Base-by-base conservation (phyloP, 345 rosid species). In the Toxicodendron radicans region DNA sequence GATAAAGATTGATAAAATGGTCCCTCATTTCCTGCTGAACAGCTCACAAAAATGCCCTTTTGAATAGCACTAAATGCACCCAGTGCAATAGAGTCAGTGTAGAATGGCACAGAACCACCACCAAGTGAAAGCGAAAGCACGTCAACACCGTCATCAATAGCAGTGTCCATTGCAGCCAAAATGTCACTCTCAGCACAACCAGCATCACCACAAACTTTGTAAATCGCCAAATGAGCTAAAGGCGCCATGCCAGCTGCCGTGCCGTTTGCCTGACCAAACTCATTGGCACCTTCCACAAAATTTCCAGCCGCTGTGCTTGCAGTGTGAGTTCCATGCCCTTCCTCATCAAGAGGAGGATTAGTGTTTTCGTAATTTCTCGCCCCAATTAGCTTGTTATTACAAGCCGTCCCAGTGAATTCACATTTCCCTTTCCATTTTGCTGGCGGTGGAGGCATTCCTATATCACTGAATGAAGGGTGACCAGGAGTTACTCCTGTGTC, bases 401-500 rank as follows among this genome's bases (percentile, higher is more conserved):
- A 38, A 38, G 43, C 9, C 43, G 43, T 38, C 43, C 9, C 43
- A 38, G 38, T 6, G 38, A 35, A 35, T 35, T 38, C 43, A 38
- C 43, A 38, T 38, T 38, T 38, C 43, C 43, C 43, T 38, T 38
- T 38, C 43, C 43, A 38, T 38, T 38, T 38, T 38, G 43, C 43
- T 7, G 43, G 43, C 43, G 43, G 43, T 38, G 43, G 43, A 38
- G 43, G 43, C 43, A 38, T 8, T 7, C 43, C 43, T 38, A 38
- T 38, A 38, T 38, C 43, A 38, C 43, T 38, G 43, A 38, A 38
- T 38, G 43, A 84, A 21, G 85, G 84, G 12, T 89, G 91, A 20
- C 70, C 79, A 0, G 94, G 89, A 65, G 83, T 76, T 11, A 85
- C 68, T 27, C 94, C 89, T 1, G 89, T 74, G 80, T 90, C 94